Base-by-base conservation (phyloP, 2,329 filamentous ascomycete species). In the Aureobasidium sp. region DNA sequence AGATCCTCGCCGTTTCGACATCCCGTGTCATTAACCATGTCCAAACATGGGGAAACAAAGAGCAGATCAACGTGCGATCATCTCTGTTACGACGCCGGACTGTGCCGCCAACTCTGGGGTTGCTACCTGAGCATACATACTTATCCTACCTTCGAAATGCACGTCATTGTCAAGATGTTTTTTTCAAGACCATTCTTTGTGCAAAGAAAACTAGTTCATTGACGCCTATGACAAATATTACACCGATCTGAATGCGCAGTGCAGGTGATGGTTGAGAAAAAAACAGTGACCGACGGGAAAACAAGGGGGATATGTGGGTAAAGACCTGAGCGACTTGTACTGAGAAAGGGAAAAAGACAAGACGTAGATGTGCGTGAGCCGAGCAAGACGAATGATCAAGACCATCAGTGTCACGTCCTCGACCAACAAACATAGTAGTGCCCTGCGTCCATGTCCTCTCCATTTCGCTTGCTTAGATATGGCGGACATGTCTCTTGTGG, bases 221-320 rank as follows among this genome's bases (percentile, higher is more conserved):
- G 55, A 59, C 53, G 53, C 61, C 61, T 63, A 59, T 63, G 55
- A 59, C 61, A 59, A 63, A 39, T 63, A 63, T 59, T 59, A 63
- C 53, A 63, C 53, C 61, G 44, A 59, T 59, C 53, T 57, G 32
- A 59, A 63, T 63, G 46, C 61, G 51, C 51, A 50, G 55, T 47
- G 47, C 46, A 46, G 47, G 32, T 57, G 61, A 36, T 57, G 52
- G 55, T 48, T 29, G 44, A 34, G 47, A 34, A 59, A 59, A 46
- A 57, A 59, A 51, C 50, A 59, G 55, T 47, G 46, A 63, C 53
- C 53, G 47, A 53, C 53, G 29, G 24, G 39, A 59, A 26, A 48
- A 26, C 20, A 36, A 17, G 32, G 50, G 50, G 61, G 60, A 63
- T 63, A 50, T 63, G 61, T 51, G 59, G 48, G 43, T 53, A 53